Percentiles rank a stretch among this genome's conserved stretches.
Conservation (phyloP, 306 rosid genomes). For the Potentilla sterilis region DNA sequence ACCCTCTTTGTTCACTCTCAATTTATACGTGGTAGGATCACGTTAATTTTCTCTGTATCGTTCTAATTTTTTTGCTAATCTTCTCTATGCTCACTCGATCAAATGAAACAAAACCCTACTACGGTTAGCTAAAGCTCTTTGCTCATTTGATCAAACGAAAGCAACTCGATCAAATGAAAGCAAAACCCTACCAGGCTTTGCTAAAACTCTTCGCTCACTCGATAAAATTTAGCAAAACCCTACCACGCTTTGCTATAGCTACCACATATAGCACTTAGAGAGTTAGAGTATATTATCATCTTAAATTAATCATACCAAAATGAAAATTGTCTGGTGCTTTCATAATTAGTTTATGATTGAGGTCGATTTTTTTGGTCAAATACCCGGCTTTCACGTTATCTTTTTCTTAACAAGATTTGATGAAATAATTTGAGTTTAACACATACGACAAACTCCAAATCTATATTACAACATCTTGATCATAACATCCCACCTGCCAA, state of each 20-base stretch:
- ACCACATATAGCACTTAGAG: background rate
- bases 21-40: too few relatives aligned
- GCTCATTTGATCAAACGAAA: background rate
- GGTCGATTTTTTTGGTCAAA: conserved; percentile 7
- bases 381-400: conserved; percentile 40
- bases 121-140: background rate
- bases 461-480: conserved; percentile 2
- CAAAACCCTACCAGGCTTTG: background rate
- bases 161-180: background rate
- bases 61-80: too few relatives aligned
- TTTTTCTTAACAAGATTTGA: conserved; percentile 29
- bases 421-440: background rate
- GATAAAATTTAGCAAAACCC: too few relatives aligned
- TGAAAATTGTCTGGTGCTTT: background rate
- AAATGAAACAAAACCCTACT: background rate
- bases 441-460: conserved; percentile 8
- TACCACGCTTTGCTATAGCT: background rate
- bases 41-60: too few relatives aligned
- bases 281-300: background rate
- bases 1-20: too few relatives aligned
- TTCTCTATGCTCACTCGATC: too few relatives aligned
- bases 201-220: too few relatives aligned
- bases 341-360: background rate
- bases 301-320: background rate
- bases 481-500: conserved; percentile 17